A percentile compares a stretch with the other conserved stretches of the same genome.
Evolutionary conservation across 768 basidiomycete species (phyloP).

Genomic region (Lentinula sp.): DNA sequence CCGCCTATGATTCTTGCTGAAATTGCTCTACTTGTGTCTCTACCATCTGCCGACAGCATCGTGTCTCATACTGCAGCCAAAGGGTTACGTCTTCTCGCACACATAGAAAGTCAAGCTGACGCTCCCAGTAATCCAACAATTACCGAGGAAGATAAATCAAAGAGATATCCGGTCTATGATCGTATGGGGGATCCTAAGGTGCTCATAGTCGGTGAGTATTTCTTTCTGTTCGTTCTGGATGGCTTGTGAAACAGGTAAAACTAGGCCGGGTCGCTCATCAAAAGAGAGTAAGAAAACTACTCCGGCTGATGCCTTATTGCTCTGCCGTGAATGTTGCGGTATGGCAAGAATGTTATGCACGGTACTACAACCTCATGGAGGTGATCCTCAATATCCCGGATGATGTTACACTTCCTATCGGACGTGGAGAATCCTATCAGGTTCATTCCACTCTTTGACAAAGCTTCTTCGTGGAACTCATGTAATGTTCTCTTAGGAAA

Average conservation of each 20-base stretch:
- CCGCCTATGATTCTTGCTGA: slow-evolving; percentile 65
- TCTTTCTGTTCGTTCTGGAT: background rate
- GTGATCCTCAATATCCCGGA: slow-evolving; percentile 36
- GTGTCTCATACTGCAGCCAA: slow-evolving; percentile 66
- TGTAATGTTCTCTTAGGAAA: slow-evolving; percentile 40
- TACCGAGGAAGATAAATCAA: slow-evolving; percentile 57
- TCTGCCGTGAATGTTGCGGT: slow-evolving; percentile 67
- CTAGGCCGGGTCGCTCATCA: slow-evolving; percentile 74
- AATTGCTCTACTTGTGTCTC: slow-evolving; percentile 63
- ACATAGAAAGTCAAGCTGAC: slow-evolving; percentile 57
- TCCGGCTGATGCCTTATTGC: slow-evolving; percentile 58
- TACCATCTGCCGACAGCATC: slow-evolving; percentile 63
- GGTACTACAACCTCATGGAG: slow-evolving; percentile 66
- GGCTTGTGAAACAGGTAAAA: slow-evolving; percentile 6
- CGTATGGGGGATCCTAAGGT: slow-evolving; percentile 73
- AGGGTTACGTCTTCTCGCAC: slow-evolving; percentile 61
- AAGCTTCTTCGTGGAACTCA: background rate
- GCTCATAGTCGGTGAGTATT: slow-evolving; percentile 55
- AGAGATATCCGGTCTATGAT: slow-evolving; percentile 70
- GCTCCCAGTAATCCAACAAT: slow-evolving; percentile 45
- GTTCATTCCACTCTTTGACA: slow-evolving; percentile 8
- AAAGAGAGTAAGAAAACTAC: slow-evolving; percentile 68
- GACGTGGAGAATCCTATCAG: slow-evolving; percentile 21
- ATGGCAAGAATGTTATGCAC: slow-evolving; percentile 78
- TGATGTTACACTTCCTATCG: slow-evolving; percentile 24